Conservation (phyloP, 164 flowering plant genomes). For the Aristolochia californica region DNA sequence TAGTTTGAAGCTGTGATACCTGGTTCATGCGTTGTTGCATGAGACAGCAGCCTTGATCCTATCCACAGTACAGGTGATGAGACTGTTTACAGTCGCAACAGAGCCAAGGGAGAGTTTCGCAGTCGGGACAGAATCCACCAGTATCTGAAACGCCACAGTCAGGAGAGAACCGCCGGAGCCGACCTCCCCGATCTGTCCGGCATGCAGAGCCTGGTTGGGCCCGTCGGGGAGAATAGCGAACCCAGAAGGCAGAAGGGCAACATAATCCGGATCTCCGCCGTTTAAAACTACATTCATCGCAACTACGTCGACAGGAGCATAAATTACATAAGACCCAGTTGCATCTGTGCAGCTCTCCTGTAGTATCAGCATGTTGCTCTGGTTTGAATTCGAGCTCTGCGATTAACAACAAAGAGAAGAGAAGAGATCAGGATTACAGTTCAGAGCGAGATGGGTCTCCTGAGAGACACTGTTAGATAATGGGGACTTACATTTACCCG, state of each 20-base stretch:
- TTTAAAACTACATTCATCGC: slow-evolving; percentile 82
- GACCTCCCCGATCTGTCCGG: slow-evolving; percentile 18
- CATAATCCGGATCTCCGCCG: slow-evolving; percentile 90
- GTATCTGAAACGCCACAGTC: slow-evolving; percentile 78
- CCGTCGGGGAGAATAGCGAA: slow-evolving; percentile 91
- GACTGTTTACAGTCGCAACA: slow-evolving; percentile 69
- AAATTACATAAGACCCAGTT: slow-evolving; percentile 72
- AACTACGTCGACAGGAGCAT: slow-evolving; percentile 78
- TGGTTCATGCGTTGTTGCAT: slow-evolving; percentile 30
- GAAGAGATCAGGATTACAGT: background rate
- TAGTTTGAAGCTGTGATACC: too few species aligned
- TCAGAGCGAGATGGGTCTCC: background rate
- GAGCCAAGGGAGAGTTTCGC: slow-evolving; percentile 81
- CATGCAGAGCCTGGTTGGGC: slow-evolving; percentile 6
- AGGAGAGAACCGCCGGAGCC: slow-evolving; percentile 61
- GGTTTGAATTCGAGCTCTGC: slow-evolving; percentile 83
- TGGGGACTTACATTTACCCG: slow-evolving; percentile 49
- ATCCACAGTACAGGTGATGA: slow-evolving; percentile 75
- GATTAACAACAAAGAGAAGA: background rate
- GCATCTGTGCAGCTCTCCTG: slow-evolving; percentile 85
- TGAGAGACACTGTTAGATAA: too few species aligned
- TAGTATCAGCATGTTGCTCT: slow-evolving; percentile 90
- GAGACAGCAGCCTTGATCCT: slow-evolving; percentile 55
- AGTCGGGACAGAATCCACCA: slow-evolving; percentile 71
- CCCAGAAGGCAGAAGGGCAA: slow-evolving; percentile 90